Conservation (phyloP, 148 eudicot species). For the Selenicereus undatus region DNA sequence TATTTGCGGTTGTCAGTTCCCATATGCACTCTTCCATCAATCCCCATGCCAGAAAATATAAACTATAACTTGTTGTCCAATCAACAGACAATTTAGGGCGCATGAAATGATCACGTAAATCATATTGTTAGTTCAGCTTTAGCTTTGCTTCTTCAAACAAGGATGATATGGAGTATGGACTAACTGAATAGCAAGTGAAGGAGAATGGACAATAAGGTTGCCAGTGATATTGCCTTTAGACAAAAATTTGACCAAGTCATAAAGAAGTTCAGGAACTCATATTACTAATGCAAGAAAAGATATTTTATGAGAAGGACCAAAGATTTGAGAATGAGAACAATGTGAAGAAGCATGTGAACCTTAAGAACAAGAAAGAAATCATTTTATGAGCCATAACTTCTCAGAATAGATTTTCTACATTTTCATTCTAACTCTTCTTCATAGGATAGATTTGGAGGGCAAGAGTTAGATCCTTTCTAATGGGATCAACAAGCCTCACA, state of each 20-base stretch:
- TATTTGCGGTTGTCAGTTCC: background rate
- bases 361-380: background rate
- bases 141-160: background rate
- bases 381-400: background rate
- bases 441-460: background rate
- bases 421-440: background rate
- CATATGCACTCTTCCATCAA: background rate
- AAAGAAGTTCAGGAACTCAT: background rate
- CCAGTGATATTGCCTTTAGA: background rate
- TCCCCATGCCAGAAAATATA: background rate
- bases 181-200: background rate
- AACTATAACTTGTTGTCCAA: background rate
- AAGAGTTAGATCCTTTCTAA: background rate
- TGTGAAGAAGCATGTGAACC: background rate
- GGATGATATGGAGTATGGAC: background rate
- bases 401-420: too few species aligned
- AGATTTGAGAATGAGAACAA: background rate
- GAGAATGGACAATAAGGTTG: background rate
- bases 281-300: background rate
- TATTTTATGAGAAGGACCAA: background rate
- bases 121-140: background rate
- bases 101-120: background rate
- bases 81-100: background rate
- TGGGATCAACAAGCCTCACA: background rate
- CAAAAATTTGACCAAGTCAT: background rate